A percentile compares a stretch with the other conserved stretches of the same genome.
These are phyloP conservation scores for Lyophyllum atratum DNA, from an alignment of 768 basidiomycete species.

Conservation along the genomic window DNA sequence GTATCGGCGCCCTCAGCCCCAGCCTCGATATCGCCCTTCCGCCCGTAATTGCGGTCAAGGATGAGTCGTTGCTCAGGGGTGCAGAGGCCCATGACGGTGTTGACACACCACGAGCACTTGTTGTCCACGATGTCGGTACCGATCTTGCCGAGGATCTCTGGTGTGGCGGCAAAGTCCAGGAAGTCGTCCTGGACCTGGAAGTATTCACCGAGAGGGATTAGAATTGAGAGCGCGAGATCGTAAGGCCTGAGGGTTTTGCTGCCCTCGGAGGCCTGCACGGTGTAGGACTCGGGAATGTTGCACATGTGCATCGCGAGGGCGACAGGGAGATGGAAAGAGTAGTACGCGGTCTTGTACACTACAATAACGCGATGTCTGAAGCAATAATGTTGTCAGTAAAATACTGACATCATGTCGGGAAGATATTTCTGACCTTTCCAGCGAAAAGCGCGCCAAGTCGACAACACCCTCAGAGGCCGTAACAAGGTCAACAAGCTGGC, in stretches of 20 bases:
- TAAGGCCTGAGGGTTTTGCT: conserved; percentile 53
- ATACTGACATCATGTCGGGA: not conserved
- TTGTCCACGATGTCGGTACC: conserved; percentile 99
- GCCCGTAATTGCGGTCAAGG: conserved; percentile 57
- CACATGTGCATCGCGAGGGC: conserved; percentile 89
- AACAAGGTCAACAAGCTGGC: conserved; percentile 94
- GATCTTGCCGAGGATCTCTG: conserved; percentile 93
- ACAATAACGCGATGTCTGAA: conserved; percentile 88
- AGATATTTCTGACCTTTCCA: conserved; percentile 61
- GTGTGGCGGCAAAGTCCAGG: conserved; percentile 88
- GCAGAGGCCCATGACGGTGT: conserved; percentile 71
- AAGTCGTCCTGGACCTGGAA: conserved; percentile 99
- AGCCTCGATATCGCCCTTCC: conserved; percentile 35
- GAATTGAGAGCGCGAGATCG: conserved; percentile 74
- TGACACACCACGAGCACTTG: conserved; percentile 98
- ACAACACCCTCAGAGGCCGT: conserved; percentile 91
- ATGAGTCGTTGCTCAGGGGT: conserved; percentile 56
- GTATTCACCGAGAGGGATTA: conserved; percentile 93
- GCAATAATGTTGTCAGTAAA: not conserved
- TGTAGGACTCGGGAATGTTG: conserved; percentile 56
- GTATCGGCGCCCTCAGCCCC: conserved; percentile 19
- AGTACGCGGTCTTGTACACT: conserved; percentile 96
- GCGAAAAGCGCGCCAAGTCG: conserved; percentile 85
- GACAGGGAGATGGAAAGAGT: conserved; percentile 98
- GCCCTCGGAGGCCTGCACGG: conserved; percentile 20